Base-by-base conservation (phyloP, 768 basidiomycete species). In the Termitomyces sp. region DNA sequence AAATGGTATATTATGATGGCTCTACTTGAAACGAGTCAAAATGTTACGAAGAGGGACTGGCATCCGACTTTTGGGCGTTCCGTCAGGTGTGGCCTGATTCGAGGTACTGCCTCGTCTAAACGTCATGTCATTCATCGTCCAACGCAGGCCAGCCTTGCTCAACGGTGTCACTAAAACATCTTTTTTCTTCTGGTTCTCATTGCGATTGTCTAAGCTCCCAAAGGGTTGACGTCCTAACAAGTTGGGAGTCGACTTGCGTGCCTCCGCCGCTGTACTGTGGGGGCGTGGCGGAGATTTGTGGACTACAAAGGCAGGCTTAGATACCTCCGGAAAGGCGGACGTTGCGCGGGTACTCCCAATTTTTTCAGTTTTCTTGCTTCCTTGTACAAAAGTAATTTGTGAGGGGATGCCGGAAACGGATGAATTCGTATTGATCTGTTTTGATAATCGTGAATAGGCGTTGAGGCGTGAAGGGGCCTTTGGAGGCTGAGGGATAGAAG, bases 11-110 rank as follows among this genome's bases (percentile, higher is more conserved):
- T 13, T 12, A 43, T 43, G 13, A 43, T 22, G 20, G 20, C 3
- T 12, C 36, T 46, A 78, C 61, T 79, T 79, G 65, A 80, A 79
- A 27, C 76, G 68, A 36, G 76, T 78, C 47, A 80, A 67, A 47
- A 80, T 78, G 63, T 73, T 78, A 31, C 75, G 73, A 39, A 80
- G 69, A 34, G 78, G 77, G 20, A 74, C 68, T 26, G 76, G 78
- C 74, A 79, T 75, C 8, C 77, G 72, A 63, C 74, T 79, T 63
- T 74, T 74, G 54, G 69, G 69, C 13, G 67, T 54, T 44, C 56
- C 61, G 46, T 57, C 56, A 20, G 53, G 57, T 16, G 53, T 56
- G 36, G 43, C 27, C 39, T 61, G 63, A 20, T 56, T 60, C 18
- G 56, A 59, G n/a, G 39, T 58, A 55, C 61, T 65, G 22, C 63